These are phyloP conservation scores for Blastomyces parvus DNA, from an alignment of 2,329 filamentous ascomycete genomes.

Conservation along the genomic window DNA sequence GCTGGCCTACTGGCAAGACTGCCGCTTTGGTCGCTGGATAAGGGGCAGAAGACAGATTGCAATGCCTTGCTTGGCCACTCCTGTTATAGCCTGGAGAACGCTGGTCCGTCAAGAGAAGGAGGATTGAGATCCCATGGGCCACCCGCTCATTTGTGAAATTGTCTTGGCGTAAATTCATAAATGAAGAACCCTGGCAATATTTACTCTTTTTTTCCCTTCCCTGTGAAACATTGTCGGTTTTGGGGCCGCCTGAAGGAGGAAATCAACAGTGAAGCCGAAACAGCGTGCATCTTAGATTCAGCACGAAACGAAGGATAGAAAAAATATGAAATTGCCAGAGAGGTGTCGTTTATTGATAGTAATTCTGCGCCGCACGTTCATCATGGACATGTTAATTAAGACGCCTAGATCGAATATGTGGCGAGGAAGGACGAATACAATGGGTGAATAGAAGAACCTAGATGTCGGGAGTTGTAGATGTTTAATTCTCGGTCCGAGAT, in stretches of 20 bases:
- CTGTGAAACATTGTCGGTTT: not conserved
- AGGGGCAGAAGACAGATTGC: not conserved
- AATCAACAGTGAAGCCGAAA: conserved; percentile 1
- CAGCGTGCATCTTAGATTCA: not conserved
- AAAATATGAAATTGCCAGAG: not conserved
- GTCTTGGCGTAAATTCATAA: not conserved
- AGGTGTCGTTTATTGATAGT: no score
- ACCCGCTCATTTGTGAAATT: not conserved
- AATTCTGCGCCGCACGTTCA: not conserved
- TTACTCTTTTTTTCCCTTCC: not conserved
- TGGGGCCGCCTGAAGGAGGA: not conserved
- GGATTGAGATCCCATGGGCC: not conserved
- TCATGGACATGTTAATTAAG: not conserved
- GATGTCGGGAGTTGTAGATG: not conserved
- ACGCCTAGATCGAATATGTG: not conserved
- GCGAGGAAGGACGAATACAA: no score
- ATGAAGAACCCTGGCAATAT: not conserved
- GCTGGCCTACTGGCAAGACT: not conserved
- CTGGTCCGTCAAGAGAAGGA: not conserved
- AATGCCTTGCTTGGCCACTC: not conserved
- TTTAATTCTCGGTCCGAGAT: not conserved
- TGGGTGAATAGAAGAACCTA: not conserved
- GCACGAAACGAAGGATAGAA: not conserved
- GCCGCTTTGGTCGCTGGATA: not conserved
- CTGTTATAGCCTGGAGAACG: not conserved